Evolutionary conservation across 306 rosid species (phyloP).

Genomic region (Adenanthera pavonina): DNA sequence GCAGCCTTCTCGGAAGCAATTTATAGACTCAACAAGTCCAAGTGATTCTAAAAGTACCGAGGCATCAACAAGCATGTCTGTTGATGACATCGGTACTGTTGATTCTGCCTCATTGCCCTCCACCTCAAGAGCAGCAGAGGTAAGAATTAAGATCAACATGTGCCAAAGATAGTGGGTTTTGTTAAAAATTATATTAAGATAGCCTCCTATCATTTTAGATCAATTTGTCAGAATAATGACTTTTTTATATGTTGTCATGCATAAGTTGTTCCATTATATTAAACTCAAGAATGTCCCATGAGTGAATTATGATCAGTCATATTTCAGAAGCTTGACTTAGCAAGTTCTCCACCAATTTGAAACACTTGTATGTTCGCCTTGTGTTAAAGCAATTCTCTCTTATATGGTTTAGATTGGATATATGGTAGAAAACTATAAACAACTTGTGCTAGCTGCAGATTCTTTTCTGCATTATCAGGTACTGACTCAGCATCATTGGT

Average conservation of each 20-base stretch:
- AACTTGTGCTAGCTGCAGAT: neutral
- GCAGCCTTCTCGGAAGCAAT: constrained; percentile 77
- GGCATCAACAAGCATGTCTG: constrained; percentile 82
- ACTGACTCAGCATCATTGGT: constrained; percentile 38
- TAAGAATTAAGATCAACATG: constrained; percentile 39
- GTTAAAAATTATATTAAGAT: neutral
- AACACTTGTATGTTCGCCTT: neutral
- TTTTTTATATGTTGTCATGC: neutral
- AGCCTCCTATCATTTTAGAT: neutral
- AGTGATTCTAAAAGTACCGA: constrained; percentile 88
- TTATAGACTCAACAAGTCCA: constrained; percentile 69
- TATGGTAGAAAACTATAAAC: neutral
- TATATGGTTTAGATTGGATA: neutral
- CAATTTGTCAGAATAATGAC: neutral
- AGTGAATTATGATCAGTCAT: neutral
- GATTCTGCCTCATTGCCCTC: constrained; percentile 87
- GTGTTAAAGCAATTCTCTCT: neutral
- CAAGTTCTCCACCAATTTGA: neutral
- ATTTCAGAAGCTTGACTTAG: neutral
- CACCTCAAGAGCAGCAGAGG: constrained; percentile 88
- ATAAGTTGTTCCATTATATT: neutral
- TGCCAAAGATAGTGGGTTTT: constrained; percentile 8
- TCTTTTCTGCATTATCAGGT: constrained; percentile 16
- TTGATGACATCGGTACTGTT: constrained; percentile 75
- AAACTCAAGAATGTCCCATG: neutral